A percentile compares a stretch with the other conserved stretches of the same genome.
phyloP scores from a whole-genome alignment of 1,139 yeast genomes.

The Diutina scorzettiae region DNA sequence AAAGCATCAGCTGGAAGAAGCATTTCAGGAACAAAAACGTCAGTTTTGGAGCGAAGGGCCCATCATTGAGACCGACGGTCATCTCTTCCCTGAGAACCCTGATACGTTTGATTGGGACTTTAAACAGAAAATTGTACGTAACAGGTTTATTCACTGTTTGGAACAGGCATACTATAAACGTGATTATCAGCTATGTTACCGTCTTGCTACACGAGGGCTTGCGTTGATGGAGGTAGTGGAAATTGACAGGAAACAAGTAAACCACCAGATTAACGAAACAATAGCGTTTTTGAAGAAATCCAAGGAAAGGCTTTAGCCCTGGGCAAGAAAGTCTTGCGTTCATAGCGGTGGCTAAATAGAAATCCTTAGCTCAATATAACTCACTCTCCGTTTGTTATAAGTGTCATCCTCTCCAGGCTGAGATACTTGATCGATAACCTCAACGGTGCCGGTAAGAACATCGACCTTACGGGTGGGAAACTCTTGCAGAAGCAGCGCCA shows the following conservation, averaged over 20 bases:
- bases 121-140: slow-evolving; percentile 22
- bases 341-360: slow-evolving; percentile 20
- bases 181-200: slow-evolving; percentile 33
- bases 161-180: slow-evolving; percentile 40
- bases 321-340: no score
- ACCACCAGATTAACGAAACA: background rate
- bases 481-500: slow-evolving; percentile 38
- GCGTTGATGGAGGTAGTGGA: background rate
- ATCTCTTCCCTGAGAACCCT: slow-evolving; percentile 27
- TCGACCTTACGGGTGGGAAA: slow-evolving; percentile 37
- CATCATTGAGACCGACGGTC: slow-evolving; percentile 29
- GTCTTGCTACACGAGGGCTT: slow-evolving; percentile 17
- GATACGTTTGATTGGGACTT: slow-evolving; percentile 15
- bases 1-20: slow-evolving; percentile 49
- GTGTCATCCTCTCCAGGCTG: slow-evolving; percentile 24
- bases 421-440: slow-evolving; percentile 50
- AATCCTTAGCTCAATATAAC: slow-evolving; percentile 46
- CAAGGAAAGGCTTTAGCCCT: no score
- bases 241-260: background rate
- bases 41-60: slow-evolving; percentile 42
- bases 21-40: slow-evolving; percentile 30
- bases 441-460: slow-evolving; percentile 42
- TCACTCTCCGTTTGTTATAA: slow-evolving; percentile 40
- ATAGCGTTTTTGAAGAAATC: background rate
- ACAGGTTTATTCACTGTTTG: slow-evolving; percentile 27